phyloP scores from a whole-genome alignment of 2,329 filamentous ascomycete genomes.

The Fusarium chaquense region DNA sequence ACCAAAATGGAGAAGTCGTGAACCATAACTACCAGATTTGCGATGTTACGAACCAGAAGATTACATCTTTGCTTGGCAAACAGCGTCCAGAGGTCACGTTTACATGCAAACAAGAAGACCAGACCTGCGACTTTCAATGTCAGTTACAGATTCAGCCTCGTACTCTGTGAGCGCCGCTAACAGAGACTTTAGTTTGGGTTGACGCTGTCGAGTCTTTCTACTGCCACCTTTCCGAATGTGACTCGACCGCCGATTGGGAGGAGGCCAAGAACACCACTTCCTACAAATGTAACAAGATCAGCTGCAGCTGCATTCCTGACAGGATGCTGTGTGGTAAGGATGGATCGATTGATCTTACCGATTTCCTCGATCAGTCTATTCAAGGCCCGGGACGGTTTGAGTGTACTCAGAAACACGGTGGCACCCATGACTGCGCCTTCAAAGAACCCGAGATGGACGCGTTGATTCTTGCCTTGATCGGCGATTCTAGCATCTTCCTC shows the following conservation, averaged over 20 bases:
- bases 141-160: slow-evolving; percentile 49
- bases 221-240: slow-evolving; percentile 86
- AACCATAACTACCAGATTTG: slow-evolving; percentile 98
- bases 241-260: slow-evolving; percentile 76
- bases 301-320: slow-evolving; percentile 88
- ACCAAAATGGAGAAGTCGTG: slow-evolving; percentile 88
- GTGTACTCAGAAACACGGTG: slow-evolving; percentile 75
- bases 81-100: slow-evolving; percentile 95
- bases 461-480: slow-evolving; percentile 88
- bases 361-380: slow-evolving; percentile 86
- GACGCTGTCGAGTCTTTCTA: slow-evolving; percentile 96
- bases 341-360: slow-evolving; percentile 90
- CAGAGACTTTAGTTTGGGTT: slow-evolving; percentile 80
- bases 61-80: slow-evolving; percentile 84
- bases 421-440: slow-evolving; percentile 78
- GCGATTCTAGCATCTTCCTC: slow-evolving; percentile 88
- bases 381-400: slow-evolving; percentile 88
- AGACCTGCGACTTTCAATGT: slow-evolving; percentile 96
- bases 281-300: slow-evolving; percentile 86
- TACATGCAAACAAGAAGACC: slow-evolving; percentile 80
- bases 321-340: slow-evolving; percentile 94
- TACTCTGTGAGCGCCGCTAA: not conserved
- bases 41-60: slow-evolving; percentile 96
- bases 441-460: slow-evolving; percentile 93
- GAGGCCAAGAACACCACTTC: slow-evolving; percentile 81